Conservation (phyloP, 257 asterid genomes). For the Henckelia pumila region DNA sequence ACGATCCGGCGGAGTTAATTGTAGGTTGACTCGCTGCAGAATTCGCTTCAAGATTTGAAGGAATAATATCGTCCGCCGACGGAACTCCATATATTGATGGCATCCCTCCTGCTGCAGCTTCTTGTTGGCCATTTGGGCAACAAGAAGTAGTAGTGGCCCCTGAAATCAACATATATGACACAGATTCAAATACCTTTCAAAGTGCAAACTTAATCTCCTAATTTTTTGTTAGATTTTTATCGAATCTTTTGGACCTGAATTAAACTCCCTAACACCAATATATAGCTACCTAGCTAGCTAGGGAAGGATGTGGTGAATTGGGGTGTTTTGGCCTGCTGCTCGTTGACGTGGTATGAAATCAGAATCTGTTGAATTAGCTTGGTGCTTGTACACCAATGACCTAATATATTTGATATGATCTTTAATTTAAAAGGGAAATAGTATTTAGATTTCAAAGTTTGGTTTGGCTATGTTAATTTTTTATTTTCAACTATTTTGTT, state of each 20-base stretch:
- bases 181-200: too few species aligned
- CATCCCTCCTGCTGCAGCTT: background rate
- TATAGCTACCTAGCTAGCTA: too few species aligned
- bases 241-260: background rate
- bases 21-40: constrained; percentile 25
- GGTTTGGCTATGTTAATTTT: too few species aligned
- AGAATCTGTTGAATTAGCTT: background rate
- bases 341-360: constrained; percentile 22
- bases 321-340: constrained; percentile 1
- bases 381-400: background rate
- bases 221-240: constrained; percentile 9
- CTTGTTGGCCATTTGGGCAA: constrained; percentile 43
- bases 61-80: constrained; percentile 24
- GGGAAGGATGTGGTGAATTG: background rate
- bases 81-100: constrained; percentile 30
- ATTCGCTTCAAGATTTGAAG: constrained; percentile 28
- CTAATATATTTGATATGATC: too few species aligned
- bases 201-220: constrained; percentile 1
- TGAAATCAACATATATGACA: constrained; percentile 42
- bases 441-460: too few species aligned
- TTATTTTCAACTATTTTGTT: too few species aligned
- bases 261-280: background rate
- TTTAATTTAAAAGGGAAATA: too few species aligned
- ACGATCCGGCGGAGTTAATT: constrained; percentile 22
- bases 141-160: constrained; percentile 38